Conservation (phyloP, 164 flowering plant genomes). For the Nymphaea colorata region DNA sequence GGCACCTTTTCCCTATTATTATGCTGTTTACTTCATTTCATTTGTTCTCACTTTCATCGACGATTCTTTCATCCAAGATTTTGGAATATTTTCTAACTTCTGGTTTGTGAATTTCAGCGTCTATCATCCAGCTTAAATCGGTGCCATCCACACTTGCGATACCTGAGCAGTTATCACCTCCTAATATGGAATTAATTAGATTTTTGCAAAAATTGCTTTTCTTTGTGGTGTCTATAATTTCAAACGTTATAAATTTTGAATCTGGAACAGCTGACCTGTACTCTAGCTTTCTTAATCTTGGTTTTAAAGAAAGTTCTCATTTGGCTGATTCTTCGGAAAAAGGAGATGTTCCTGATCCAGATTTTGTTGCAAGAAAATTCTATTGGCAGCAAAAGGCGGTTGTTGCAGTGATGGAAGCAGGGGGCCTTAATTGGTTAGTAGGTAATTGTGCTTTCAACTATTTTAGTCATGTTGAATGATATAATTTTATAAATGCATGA, state of each 20-base stretch:
- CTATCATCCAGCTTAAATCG: slow-evolving; percentile 80
- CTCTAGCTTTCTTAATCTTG: slow-evolving; percentile 17
- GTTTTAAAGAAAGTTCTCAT: slow-evolving; percentile 13
- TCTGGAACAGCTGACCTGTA: slow-evolving; percentile 23
- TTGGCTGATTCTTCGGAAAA: slow-evolving; percentile 21
- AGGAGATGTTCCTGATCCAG: slow-evolving; percentile 5
- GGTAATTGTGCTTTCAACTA: slow-evolving; percentile 70
- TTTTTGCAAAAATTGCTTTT: slow-evolving; percentile 60
- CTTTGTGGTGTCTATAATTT: slow-evolving; percentile 55
- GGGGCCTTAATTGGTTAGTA: slow-evolving; percentile 99
- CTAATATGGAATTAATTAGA: slow-evolving; percentile 22
- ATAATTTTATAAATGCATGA: too few relatives aligned
- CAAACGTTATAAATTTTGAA: slow-evolving; percentile 47
- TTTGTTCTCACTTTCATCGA: too few relatives aligned
- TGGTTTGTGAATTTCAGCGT: slow-evolving; percentile 32
- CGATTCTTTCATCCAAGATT: too few relatives aligned
- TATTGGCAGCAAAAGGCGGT: slow-evolving; percentile 80
- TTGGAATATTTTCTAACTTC: too few relatives aligned
- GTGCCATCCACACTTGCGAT: slow-evolving; percentile 44
- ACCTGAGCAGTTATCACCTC: slow-evolving; percentile 42
- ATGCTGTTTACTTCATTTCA: too few relatives aligned
- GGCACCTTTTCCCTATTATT: too few relatives aligned
- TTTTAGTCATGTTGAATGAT: neutral
- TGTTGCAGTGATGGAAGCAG: slow-evolving; percentile 93
- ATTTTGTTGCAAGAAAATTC: slow-evolving; percentile 27